Percentiles rank a stretch among this genome's conserved stretches.
Conservation (phyloP, 805 yeast species). For the Candida loeiensis region DNA sequence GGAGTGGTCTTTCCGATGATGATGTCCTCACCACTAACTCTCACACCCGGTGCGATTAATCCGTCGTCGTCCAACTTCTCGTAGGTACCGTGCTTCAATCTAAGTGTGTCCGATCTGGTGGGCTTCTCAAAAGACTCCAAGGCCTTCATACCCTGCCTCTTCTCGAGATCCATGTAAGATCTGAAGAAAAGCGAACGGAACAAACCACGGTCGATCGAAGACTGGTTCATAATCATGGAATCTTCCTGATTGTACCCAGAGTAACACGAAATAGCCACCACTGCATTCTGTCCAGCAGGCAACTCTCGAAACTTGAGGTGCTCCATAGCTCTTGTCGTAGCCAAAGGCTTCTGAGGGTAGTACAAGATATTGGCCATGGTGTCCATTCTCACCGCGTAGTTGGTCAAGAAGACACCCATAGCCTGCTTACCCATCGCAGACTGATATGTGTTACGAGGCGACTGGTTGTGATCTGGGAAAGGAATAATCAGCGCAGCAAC, state of each 20-base stretch:
- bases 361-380: slow-evolving; percentile 98
- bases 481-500: slow-evolving; percentile 99
- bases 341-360: slow-evolving; percentile 97
- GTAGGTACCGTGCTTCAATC: slow-evolving; percentile 96
- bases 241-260: slow-evolving; percentile 99
- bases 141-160: slow-evolving; percentile 97
- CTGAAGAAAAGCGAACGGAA: slow-evolving; percentile 95
- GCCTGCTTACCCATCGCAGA: slow-evolving; percentile 99
- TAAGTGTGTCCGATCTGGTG: slow-evolving; percentile 85
- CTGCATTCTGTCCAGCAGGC: slow-evolving; percentile 98
- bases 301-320: slow-evolving; percentile 93
- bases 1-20: slow-evolving; percentile 99
- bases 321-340: slow-evolving; percentile 98
- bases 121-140: slow-evolving; percentile 98
- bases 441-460: slow-evolving; percentile 98
- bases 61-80: slow-evolving; percentile 99
- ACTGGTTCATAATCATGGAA: slow-evolving; percentile 99
- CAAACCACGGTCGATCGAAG: slow-evolving; percentile 93
- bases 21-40: slow-evolving; percentile 98
- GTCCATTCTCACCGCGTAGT: slow-evolving; percentile 96
- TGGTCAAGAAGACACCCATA: slow-evolving; percentile 97
- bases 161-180: slow-evolving; percentile 97
- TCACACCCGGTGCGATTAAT: slow-evolving; percentile 93
- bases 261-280: slow-evolving; percentile 97
- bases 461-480: slow-evolving; percentile 99